Evolutionary conservation across 176 grass and related monocot genomes (phyloP), one percentile per base, ranked within the genome.

Genomic region (Oryza punctata): DNA sequence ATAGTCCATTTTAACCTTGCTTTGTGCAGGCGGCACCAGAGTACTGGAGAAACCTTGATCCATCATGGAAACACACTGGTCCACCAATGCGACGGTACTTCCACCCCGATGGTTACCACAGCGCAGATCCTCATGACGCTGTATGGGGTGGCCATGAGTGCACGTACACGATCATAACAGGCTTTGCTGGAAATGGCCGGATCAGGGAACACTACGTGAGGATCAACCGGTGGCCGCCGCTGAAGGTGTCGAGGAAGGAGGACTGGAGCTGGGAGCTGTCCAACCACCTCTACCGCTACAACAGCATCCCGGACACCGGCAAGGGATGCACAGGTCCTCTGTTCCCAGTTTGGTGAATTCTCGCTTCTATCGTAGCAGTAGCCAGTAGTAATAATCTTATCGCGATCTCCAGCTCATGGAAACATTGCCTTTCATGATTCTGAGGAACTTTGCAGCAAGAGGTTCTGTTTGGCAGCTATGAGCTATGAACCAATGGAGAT

Each of bases 131-230:
- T 78, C 77, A 80, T 16, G 94, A 97, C 3, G 65, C 71, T 7
- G 90, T 94, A 2, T 94, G 94, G 94, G 92, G 94, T 77, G 94
- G 94, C 25, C 94, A 97, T 67, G 94, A 97, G 67, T 94, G 94
- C 81, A 74, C 77, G 21, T 97, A 88, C 87, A 94, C 86, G 6
- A 85, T 94, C 66, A 87, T 94, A 37, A 97, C 94, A 29, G 92
- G 94, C 67, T 91, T 87, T 74, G 77, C 91, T 2, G 90, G 88
- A 18, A 44, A 92, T 28, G 90, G 92, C 10, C 52, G 72, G 43
- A 91, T 97, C 77, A 94, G 92, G 73, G 50, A 91, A 67, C 94
- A 97, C 46, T 91, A 92, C 38, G 94, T 97, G 65, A 91, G 86
- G 84, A 97, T 97, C 80, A 97, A 97, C 65, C 74, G 81, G 40